phyloP scores from a whole-genome alignment of 352 stramenopile genomes.

The Globisporangium ultimum region DNA sequence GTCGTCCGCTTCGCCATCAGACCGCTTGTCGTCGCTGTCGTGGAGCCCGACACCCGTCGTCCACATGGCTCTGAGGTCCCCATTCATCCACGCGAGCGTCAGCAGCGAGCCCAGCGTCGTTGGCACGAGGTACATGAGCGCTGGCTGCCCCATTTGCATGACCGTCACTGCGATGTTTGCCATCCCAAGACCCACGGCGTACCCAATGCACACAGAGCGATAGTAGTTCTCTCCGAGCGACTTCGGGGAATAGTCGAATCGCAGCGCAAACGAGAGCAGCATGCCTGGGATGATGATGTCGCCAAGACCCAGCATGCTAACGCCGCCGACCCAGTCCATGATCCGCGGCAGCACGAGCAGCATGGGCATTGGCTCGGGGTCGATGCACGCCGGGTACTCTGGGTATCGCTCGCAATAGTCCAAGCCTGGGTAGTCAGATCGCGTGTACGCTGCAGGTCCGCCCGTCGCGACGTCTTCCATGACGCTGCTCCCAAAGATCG shows the following conservation, averaged over 20 bases:
- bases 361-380: constrained; percentile 93
- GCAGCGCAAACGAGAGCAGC: constrained; percentile 90
- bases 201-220: constrained; percentile 81
- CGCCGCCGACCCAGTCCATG: constrained; percentile 89
- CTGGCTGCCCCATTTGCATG: constrained; percentile 93
- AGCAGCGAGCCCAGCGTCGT: constrained; percentile 86
- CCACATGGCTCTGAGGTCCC: constrained; percentile 71
- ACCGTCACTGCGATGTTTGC: constrained; percentile 93
- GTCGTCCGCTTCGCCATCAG: constrained; percentile 17
- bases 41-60: constrained; percentile 26
- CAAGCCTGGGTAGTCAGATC: constrained; percentile 61
- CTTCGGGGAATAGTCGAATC: constrained; percentile 83
- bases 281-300: constrained; percentile 96
- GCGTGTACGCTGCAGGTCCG: constrained; percentile 67
- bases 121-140: constrained; percentile 95
- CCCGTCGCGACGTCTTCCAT: constrained; percentile 94
- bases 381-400: constrained; percentile 45
- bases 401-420: constrained; percentile 79
- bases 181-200: constrained; percentile 91
- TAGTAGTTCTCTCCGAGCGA: constrained; percentile 80
- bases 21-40: constrained; percentile 6
- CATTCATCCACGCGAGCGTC: constrained; percentile 56
- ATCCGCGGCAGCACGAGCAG: constrained; percentile 92
- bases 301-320: constrained; percentile 92
- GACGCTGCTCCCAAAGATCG: constrained; percentile 84